Base-by-base conservation (phyloP, 495 filamentous ascomycete genomes). In the Cercophora sp. region DNA sequence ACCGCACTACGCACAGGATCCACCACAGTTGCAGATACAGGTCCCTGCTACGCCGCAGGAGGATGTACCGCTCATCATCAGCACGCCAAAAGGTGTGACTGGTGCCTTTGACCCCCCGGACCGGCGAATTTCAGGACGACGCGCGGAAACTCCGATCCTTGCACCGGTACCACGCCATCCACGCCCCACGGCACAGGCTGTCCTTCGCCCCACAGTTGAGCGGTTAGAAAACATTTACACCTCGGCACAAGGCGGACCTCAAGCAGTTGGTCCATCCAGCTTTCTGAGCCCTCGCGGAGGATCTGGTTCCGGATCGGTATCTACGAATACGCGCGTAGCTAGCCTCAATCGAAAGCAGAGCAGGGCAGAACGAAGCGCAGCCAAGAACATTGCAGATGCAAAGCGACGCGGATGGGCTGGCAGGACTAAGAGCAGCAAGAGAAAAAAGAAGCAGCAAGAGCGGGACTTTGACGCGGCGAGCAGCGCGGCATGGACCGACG, bases 171-270 rank as follows among this genome's bases (percentile, higher is more conserved):
- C 70, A 45, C 68, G 65, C 10, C 75, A 71, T 55, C 75, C 74
- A 18, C 62, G 69, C 10, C 63, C 65, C 8, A 59, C 64, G 23
- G 64, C 66, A 4, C 68, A 66, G 26, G 60, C 65, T 26, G 51
- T 70, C 44, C 64, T 75, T 16, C 72, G 76, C 8, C 78, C 79
- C 16, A 63, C 70, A 0, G 71, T 72, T 22, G 73, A 76, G 47
- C 87, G 86, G 81, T 74, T 94, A 20, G 89, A 86, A 48, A 93
- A 88, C 0, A 91, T 96, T 62, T 93, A 90, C 64, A 83, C 83
- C 27, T 71, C 93, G 10, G 86, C 86, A 22, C 20, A 5, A 9
- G 13, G 40, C 20, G 22, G 5, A 15, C 18, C 16, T 39, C 36
- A 39, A 10, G 22, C 18, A 3, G n/a, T n/a, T n/a, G n/a, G n/a